phyloP scores from a whole-genome alignment of 768 basidiomycete genomes.

The Naganishia randhawae region DNA sequence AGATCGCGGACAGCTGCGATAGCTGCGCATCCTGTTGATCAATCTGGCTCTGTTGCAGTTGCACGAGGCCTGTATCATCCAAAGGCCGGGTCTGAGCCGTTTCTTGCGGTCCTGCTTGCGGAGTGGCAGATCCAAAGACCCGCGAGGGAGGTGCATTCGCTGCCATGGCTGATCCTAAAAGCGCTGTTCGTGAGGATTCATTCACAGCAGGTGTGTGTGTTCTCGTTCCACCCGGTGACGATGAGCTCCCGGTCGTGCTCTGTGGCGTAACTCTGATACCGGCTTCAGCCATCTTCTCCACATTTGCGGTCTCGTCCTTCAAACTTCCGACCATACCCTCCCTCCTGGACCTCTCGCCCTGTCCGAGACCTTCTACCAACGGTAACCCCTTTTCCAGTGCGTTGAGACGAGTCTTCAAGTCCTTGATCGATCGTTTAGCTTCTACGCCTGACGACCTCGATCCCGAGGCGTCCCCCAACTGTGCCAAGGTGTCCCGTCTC shows the following conservation, averaged over 20 bases:
- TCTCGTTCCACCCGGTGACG: slow-evolving; percentile 29
- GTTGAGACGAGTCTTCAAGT: slow-evolving; percentile 59
- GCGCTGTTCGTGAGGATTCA: slow-evolving; percentile 63
- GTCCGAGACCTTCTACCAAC: slow-evolving; percentile 71
- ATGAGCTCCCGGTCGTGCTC: slow-evolving; percentile 1
- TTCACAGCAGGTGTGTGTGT: slow-evolving; percentile 52
- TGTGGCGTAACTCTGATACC: slow-evolving; percentile 56
- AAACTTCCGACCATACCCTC: slow-evolving; percentile 83
- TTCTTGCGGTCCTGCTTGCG: slow-evolving; percentile 60
- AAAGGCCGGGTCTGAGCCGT: slow-evolving; percentile 81
- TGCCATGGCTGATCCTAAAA: slow-evolving; percentile 55
- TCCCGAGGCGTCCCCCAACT: slow-evolving; percentile 66
- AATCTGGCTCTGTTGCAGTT: slow-evolving; percentile 75
- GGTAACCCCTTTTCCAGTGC: slow-evolving; percentile 66
- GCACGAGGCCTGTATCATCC: slow-evolving; percentile 74
- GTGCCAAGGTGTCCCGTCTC: slow-evolving; percentile 75
- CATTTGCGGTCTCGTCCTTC: slow-evolving; percentile 85
- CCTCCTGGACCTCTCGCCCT: slow-evolving; percentile 86
- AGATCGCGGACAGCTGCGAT: slow-evolving; percentile 71
- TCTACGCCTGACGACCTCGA: slow-evolving; percentile 76
- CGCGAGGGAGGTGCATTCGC: slow-evolving; percentile 53
- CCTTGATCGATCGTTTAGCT: slow-evolving; percentile 59
- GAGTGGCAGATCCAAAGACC: slow-evolving; percentile 67
- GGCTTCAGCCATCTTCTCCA: slow-evolving; percentile 78
- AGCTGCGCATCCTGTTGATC: slow-evolving; percentile 78